Conservation (phyloP, 441 rosid genomes). For the Hura crepitans region DNA sequence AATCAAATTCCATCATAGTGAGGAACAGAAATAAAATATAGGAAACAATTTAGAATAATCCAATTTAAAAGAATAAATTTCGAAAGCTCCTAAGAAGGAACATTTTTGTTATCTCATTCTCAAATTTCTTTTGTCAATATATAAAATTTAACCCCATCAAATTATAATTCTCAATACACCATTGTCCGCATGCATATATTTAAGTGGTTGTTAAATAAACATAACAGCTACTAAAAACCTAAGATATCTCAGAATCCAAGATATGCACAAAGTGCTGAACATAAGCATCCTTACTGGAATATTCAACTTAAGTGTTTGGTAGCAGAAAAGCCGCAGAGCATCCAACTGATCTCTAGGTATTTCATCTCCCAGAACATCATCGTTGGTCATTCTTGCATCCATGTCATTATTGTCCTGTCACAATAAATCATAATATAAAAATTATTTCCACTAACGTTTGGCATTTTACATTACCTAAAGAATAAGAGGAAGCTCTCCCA, state of each 20-base stretch:
- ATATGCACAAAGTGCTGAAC: slow-evolving; percentile 14
- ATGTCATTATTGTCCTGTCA: slow-evolving; percentile 61
- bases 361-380: slow-evolving; percentile 96
- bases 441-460: neutral
- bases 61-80: no score
- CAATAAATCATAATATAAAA: neutral
- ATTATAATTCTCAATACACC: no score
- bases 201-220: neutral
- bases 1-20: no score
- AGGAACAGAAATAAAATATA: no score
- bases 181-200: neutral
- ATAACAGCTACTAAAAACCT: neutral
- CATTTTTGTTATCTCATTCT: no score
- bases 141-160: no score
- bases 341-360: slow-evolving; percentile 77
- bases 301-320: slow-evolving; percentile 64
- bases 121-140: no score
- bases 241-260: neutral
- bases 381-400: slow-evolving; percentile 74
- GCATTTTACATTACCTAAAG: neutral
- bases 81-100: no score
- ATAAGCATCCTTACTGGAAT: slow-evolving; percentile 48
- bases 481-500: neutral
- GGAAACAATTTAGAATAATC: no score
- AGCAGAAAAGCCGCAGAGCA: slow-evolving; percentile 59